These are phyloP conservation scores for Diplodia mutila DNA, from an alignment of 2,329 filamentous ascomycete genomes.

Conservation along the genomic window DNA sequence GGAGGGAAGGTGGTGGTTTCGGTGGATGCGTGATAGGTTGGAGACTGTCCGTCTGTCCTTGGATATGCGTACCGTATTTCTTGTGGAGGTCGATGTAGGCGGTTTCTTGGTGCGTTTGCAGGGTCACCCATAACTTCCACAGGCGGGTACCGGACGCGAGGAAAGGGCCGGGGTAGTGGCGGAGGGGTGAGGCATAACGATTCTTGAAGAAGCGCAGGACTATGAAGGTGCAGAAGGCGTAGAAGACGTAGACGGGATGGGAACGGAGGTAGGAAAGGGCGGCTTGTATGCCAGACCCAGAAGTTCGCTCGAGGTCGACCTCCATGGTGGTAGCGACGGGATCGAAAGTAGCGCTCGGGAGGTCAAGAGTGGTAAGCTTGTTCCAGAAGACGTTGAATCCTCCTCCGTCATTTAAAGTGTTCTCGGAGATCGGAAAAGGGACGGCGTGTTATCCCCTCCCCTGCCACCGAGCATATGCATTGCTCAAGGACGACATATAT, in stretches of 20 bases:
- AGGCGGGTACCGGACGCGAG: conserved; percentile 56
- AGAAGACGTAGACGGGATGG: conserved; percentile 9
- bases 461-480: not conserved
- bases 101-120: conserved; percentile 60
- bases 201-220: conserved; percentile 9
- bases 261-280: conserved; percentile 8
- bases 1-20: too few species aligned
- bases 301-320: not conserved
- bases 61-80: conserved; percentile 63
- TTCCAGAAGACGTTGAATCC: not conserved
- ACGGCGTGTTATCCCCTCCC: not conserved
- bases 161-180: conserved; percentile 61
- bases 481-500: not conserved
- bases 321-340: not conserved
- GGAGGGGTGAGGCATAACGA: conserved; percentile 20
- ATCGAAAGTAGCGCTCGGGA: not conserved
- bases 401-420: not conserved
- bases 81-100: conserved; percentile 68
- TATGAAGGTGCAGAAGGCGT: not conserved
- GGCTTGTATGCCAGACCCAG: conserved; percentile 4
- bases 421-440: not conserved
- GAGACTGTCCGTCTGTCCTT: too few species aligned
- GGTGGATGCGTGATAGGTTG: too few species aligned
- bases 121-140: conserved; percentile 70
- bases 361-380: not conserved